Conservation (phyloP, 306 rosid species). For the Hippophae tibetana region DNA sequence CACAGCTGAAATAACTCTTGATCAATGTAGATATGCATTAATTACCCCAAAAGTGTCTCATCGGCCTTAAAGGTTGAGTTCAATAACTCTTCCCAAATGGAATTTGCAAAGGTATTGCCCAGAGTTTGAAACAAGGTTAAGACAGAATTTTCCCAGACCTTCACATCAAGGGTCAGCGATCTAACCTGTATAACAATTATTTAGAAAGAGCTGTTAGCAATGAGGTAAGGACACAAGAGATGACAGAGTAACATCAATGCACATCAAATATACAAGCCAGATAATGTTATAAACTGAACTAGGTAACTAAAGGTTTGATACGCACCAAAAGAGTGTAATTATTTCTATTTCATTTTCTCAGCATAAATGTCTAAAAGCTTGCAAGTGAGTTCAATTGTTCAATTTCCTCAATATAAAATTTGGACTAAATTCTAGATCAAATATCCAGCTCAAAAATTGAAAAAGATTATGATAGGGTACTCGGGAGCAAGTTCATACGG, state of each 20-base stretch:
- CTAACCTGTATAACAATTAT: slow-evolving; percentile 48
- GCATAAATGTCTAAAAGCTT: background rate
- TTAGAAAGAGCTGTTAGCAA: slow-evolving; percentile 13
- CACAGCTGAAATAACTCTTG: slow-evolving; percentile 6
- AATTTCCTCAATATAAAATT: background rate
- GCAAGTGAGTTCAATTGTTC: background rate
- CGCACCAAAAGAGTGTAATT: background rate
- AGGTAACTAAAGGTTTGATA: background rate
- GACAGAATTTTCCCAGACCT: slow-evolving; percentile 67
- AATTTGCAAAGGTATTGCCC: slow-evolving; percentile 54
- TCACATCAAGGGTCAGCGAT: slow-evolving; percentile 78
- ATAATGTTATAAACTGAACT: background rate
- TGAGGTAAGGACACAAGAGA: background rate
- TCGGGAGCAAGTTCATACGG: background rate
- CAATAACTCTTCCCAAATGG: slow-evolving; percentile 76
- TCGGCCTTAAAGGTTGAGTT: slow-evolving; percentile 29
- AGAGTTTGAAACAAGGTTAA: slow-evolving; percentile 51
- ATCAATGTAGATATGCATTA: slow-evolving; percentile 14
- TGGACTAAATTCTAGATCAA: background rate
- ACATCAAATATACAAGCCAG: background rate
- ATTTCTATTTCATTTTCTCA: background rate
- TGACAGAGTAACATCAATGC: background rate
- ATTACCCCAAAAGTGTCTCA: slow-evolving; percentile 37
- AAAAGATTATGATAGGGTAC: background rate
- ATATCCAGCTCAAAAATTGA: background rate